These are phyloP conservation scores for Trifolium repens DNA, from an alignment of 306 rosid species.

Conservation along the genomic window DNA sequence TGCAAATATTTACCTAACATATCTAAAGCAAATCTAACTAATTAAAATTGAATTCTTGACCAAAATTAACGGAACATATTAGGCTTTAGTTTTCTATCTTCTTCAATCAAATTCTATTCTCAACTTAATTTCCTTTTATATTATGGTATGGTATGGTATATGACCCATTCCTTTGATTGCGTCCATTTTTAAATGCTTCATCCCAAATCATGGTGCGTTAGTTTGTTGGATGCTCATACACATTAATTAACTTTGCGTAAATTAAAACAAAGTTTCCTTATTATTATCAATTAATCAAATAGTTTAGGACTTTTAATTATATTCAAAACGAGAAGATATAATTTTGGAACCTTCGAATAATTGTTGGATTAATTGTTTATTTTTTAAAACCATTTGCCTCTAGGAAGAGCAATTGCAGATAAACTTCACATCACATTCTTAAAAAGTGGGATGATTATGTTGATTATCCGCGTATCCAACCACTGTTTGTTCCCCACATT, in stretches of 20 bases:
- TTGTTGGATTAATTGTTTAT: neutral
- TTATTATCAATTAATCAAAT: neutral
- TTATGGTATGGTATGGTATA: neutral
- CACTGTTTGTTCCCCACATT: neutral
- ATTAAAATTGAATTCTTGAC: constrained; percentile 23
- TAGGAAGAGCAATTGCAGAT: constrained; percentile 24
- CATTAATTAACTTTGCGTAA: neutral
- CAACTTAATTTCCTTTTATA: neutral
- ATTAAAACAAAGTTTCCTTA: neutral
- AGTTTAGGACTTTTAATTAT: too few species aligned
- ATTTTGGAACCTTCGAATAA: neutral
- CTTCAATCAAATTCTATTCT: neutral
- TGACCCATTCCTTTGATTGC: constrained; percentile 39
- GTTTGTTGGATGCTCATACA: neutral
- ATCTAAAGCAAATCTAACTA: constrained; percentile 29
- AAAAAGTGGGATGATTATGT: constrained; percentile 20
- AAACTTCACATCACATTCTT: constrained; percentile 47
- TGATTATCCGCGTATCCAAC: constrained; percentile 24
- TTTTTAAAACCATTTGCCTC: neutral
- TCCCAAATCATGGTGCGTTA: constrained; percentile 13
- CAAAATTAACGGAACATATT: constrained; percentile 21
- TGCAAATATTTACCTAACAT: constrained; percentile 26
- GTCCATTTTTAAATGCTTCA: constrained; percentile 30
- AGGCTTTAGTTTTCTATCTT: constrained; percentile 1
- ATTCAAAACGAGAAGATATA: neutral